These are phyloP conservation scores for Annona squamosa DNA, from an alignment of 164 flowering plant genomes.

Conservation along the genomic window DNA sequence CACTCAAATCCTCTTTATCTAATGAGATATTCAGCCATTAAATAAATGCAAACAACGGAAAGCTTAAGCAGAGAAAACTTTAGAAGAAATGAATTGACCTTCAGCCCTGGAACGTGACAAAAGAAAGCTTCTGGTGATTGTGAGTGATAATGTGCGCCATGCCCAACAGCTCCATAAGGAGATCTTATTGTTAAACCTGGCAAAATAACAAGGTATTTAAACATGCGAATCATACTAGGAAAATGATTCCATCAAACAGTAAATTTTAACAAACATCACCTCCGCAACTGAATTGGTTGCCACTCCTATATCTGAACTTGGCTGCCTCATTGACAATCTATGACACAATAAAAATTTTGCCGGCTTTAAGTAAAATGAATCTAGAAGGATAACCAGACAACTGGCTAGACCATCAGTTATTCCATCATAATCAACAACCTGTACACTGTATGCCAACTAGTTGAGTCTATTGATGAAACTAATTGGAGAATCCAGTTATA, in stretches of 20 bases:
- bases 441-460: too few relatives aligned
- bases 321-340: constrained; percentile 99
- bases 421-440: too few relatives aligned
- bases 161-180: constrained; percentile 98
- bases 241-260: not conserved
- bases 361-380: not conserved
- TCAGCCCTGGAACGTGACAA: constrained; percentile 96
- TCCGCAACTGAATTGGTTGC: constrained; percentile 96
- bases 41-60: too few relatives aligned
- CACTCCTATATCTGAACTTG: constrained; percentile 95
- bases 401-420: too few relatives aligned
- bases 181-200: constrained; percentile 90
- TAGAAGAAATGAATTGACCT: constrained; percentile 33
- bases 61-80: not conserved
- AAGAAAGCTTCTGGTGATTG: constrained; percentile 99
- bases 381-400: not conserved
- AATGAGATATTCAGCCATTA: not conserved
- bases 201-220: constrained; percentile 7
- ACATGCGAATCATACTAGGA: not conserved
- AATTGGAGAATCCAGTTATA: too few relatives aligned
- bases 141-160: constrained; percentile 98
- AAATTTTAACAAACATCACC: constrained; percentile 34
- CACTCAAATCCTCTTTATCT: not conserved
- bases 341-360: not conserved
- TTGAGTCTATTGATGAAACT: too few relatives aligned